Evolutionary conservation across 164 flowering plant genomes (phyloP).

Genomic region (Annona cherimola): DNA sequence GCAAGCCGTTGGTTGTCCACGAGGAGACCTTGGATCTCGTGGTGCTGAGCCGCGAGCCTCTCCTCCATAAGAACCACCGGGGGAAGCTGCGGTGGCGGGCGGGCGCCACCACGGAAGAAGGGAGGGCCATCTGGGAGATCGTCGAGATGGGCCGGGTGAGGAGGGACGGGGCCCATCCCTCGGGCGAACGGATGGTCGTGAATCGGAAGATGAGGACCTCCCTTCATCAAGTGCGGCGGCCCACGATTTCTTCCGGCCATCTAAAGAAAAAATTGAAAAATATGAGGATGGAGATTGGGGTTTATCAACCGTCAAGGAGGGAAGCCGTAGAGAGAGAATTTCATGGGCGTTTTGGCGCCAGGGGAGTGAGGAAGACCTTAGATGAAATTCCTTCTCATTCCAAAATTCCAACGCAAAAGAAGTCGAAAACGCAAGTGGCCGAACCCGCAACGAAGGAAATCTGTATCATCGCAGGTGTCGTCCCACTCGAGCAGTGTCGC

Average conservation of each 20-base stretch:
- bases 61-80: constrained; percentile 64
- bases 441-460: neutral
- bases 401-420: neutral
- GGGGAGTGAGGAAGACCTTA: neutral
- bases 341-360: no score
- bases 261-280: neutral
- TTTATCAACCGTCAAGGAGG: neutral
- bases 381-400: neutral
- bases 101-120: constrained; percentile 29
- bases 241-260: constrained; percentile 82
- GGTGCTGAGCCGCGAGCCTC: constrained; percentile 66
- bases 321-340: neutral
- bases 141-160: constrained; percentile 63
- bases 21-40: constrained; percentile 70
- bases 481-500: no score
- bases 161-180: constrained; percentile 31
- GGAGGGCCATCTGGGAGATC: constrained; percentile 57
- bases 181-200: constrained; percentile 53
- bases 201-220: constrained; percentile 33
- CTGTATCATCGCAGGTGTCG: no score
- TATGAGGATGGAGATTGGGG: neutral
- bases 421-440: neutral
- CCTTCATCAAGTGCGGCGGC: constrained; percentile 46
- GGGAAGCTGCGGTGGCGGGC: constrained; percentile 41
- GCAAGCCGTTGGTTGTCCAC: constrained; percentile 85